Conservation (phyloP, 2,329 filamentous ascomycete species). For the Aspergillus luchuensis region DNA sequence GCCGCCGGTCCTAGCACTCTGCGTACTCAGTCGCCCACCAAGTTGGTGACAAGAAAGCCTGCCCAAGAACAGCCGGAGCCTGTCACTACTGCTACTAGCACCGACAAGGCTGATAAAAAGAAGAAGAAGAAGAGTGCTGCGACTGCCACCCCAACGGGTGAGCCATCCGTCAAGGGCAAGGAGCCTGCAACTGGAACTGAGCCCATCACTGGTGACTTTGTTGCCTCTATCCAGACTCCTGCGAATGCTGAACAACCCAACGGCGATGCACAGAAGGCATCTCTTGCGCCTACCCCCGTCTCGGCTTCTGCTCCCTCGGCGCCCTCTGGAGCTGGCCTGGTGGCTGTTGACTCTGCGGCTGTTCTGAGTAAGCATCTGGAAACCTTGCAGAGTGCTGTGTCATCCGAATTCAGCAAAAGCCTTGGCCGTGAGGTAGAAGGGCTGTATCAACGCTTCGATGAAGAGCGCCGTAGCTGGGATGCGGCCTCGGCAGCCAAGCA, state of each 20-base stretch:
- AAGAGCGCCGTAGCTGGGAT: constrained; percentile 68
- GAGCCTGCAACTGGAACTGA: constrained; percentile 26
- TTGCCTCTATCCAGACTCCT: constrained; percentile 5
- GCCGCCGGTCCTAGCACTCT: constrained; percentile 22
- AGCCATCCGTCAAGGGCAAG: constrained; percentile 47
- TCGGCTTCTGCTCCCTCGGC: neutral
- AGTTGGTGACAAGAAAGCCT: constrained; percentile 46
- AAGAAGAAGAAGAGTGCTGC: constrained; percentile 62
- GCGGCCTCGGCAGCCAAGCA: constrained; percentile 66
- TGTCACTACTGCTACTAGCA: constrained; percentile 22
- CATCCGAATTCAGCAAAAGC: constrained; percentile 51
- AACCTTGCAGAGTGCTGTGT: constrained; percentile 53
- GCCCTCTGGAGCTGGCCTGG: constrained; percentile 12
- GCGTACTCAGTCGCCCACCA: constrained; percentile 41
- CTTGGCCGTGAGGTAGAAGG: constrained; percentile 55
- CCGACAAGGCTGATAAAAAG: constrained; percentile 69
- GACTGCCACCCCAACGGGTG: constrained; percentile 39
- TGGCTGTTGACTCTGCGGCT: constrained; percentile 52
- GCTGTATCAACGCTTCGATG: constrained; percentile 64
- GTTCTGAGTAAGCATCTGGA: constrained; percentile 64
- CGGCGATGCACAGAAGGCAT: constrained; percentile 13
- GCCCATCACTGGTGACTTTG: constrained; percentile 9
- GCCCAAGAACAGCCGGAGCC: constrained; percentile 37
- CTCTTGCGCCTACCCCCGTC: constrained; percentile 12
- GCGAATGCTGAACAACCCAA: constrained; percentile 14